These are phyloP conservation scores for Fusarium agapanthi DNA, from an alignment of 2,329 filamentous ascomycete species.

Conservation along the genomic window DNA sequence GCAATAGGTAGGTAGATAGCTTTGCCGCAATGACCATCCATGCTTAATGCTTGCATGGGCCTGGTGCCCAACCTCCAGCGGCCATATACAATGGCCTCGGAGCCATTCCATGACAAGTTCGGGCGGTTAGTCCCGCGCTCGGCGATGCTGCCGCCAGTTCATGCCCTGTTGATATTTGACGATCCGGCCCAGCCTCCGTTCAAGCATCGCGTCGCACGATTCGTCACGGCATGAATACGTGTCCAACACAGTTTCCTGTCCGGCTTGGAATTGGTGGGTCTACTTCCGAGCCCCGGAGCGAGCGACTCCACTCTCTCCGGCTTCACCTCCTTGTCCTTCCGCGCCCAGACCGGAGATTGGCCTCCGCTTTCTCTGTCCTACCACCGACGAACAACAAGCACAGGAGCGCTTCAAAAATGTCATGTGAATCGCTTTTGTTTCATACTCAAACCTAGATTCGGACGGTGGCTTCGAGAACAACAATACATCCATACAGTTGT, in stretches of 20 bases:
- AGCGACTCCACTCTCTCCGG: conserved; percentile 34
- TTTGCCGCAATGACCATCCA: conserved; percentile 23
- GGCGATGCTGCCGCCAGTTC: conserved; percentile 15
- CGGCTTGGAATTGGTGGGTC: conserved; percentile 12
- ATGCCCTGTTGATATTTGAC: conserved; percentile 1
- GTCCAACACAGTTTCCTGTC: conserved; percentile 13
- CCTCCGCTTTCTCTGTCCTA: conserved; percentile 20
- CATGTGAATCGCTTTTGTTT: not conserved
- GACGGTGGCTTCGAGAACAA: not conserved
- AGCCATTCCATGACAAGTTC: not conserved
- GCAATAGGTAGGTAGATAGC: not conserved
- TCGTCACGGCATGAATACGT: conserved; percentile 29
- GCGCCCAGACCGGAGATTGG: conserved; percentile 14
- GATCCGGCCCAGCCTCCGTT: conserved; percentile 28
- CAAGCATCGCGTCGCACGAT: conserved; percentile 6
- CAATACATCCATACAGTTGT: not conserved
- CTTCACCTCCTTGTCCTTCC: conserved; percentile 1
- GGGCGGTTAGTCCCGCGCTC: conserved; percentile 7
- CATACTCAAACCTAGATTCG: not conserved
- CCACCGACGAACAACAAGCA: conserved; percentile 3
- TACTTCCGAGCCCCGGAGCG: conserved; percentile 21
- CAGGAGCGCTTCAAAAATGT: not conserved
- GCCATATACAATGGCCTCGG: not conserved
- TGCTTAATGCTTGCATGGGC: conserved; percentile 31
- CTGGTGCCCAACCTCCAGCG: conserved; percentile 33